Conservation (phyloP, 169 alveolate genomes). For the Condylostoma magnum region DNA sequence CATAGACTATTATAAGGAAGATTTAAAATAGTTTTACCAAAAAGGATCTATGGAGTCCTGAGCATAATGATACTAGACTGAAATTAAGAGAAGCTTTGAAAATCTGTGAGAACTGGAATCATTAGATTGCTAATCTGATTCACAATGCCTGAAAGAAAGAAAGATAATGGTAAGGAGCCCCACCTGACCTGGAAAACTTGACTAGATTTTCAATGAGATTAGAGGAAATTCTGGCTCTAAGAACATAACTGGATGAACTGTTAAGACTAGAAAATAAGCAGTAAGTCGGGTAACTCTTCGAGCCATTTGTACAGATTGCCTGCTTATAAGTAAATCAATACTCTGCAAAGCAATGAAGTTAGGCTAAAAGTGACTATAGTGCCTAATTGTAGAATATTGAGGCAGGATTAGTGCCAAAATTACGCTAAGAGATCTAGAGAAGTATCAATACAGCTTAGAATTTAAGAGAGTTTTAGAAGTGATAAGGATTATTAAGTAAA, state of each 20-base stretch:
- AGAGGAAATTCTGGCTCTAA: conserved; percentile 56
- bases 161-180: conserved; percentile 59
- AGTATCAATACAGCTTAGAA: conserved; percentile 54
- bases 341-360: conserved; percentile 40
- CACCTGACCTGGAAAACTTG: conserved; percentile 43
- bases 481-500: conserved; percentile 66
- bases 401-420: conserved; percentile 44
- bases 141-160: conserved; percentile 45
- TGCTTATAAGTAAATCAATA: conserved; percentile 43
- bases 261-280: conserved; percentile 55
- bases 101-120: conserved; percentile 67
- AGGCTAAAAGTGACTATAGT: conserved; percentile 52
- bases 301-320: conserved; percentile 51
- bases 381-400: conserved; percentile 50
- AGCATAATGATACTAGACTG: conserved; percentile 55
- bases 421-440: conserved; percentile 55
- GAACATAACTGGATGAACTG: conserved; percentile 77
- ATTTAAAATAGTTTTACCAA: conserved; percentile 42
- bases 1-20: conserved; percentile 49
- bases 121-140: conserved; percentile 47
- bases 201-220: conserved; percentile 47
- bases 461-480: conserved; percentile 65
- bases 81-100: conserved; percentile 69
- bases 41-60: conserved; percentile 47
- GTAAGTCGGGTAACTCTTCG: conserved; percentile 44